phyloP scores from a whole-genome alignment of 192 early-diverging fungal genomes.

The Dissophora ornata region DNA sequence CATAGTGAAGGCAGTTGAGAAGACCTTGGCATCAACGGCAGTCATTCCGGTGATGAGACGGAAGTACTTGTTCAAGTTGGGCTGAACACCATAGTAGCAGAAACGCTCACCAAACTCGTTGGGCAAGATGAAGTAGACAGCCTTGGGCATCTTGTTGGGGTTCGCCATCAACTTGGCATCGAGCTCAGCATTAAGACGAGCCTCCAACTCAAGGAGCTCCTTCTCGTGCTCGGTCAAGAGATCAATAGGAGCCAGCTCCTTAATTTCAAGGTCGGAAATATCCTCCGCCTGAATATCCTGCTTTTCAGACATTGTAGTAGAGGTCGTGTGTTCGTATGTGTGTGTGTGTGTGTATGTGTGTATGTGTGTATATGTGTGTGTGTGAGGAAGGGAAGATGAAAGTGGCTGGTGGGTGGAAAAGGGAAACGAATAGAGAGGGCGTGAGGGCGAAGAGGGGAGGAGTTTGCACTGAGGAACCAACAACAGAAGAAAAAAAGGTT shows the following conservation, averaged over 20 bases:
- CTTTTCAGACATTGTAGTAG: slow-evolving; percentile 28
- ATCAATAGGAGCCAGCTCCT: slow-evolving; percentile 16
- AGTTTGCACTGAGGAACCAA: slow-evolving; percentile 49
- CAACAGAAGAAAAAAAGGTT: no score
- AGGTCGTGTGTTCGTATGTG: no score
- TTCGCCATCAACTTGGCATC: slow-evolving; percentile 63
- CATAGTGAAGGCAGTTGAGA: slow-evolving; percentile 56
- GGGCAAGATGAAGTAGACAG: slow-evolving; percentile 64
- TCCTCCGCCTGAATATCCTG: slow-evolving; percentile 24
- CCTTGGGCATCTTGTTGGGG: slow-evolving; percentile 58
- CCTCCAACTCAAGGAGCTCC: slow-evolving; percentile 58
- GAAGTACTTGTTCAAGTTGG: slow-evolving; percentile 61
- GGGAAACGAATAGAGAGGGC: not conserved
- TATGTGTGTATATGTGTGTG: slow-evolving; percentile 1
- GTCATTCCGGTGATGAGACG: slow-evolving; percentile 48
- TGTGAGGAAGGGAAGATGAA: not conserved
- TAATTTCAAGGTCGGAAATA: slow-evolving; percentile 3
- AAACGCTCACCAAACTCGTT: slow-evolving; percentile 63
- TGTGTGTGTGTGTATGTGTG: no score
- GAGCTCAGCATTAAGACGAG: slow-evolving; percentile 61
- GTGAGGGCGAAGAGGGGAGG: slow-evolving; percentile 4
- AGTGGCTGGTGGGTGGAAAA: not conserved
- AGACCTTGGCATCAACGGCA: slow-evolving; percentile 29
- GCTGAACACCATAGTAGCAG: slow-evolving; percentile 70
- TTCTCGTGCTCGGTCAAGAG: slow-evolving; percentile 46